phyloP scores from a whole-genome alignment of 2,329 filamentous ascomycete species.

The Ceratocystis cacaofunesta region DNA sequence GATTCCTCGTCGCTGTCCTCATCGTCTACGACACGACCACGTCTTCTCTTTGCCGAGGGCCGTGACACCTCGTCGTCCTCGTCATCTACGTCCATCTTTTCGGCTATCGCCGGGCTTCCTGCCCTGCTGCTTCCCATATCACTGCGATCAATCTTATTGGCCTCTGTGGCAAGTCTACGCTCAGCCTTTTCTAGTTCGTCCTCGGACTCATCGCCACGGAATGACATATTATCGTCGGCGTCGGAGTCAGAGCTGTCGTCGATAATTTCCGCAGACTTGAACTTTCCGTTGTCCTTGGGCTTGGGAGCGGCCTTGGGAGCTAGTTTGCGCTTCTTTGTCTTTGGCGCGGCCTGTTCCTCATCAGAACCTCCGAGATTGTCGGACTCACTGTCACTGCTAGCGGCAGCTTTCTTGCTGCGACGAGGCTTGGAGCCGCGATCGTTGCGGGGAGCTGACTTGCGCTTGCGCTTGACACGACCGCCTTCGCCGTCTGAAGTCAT shows the following conservation, averaged over 20 bases:
- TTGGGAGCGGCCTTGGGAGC: conserved; percentile 30
- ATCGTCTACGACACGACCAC: conserved; percentile 33
- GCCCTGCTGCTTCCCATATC: conserved; percentile 3
- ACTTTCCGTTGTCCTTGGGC: conserved; percentile 38
- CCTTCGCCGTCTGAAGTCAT: conserved; percentile 70
- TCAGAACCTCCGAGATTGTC: conserved; percentile 27
- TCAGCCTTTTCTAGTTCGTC: conserved; percentile 24
- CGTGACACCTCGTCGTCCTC: conserved; percentile 38
- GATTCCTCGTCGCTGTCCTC: conserved; percentile 40
- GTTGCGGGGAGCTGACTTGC: conserved; percentile 35
- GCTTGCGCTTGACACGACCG: conserved; percentile 65
- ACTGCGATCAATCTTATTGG: conserved; percentile 2
- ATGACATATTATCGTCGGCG: conserved; percentile 22
- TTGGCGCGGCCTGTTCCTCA: conserved; percentile 29
- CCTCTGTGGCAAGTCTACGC: conserved; percentile 21
- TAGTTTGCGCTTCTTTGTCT: conserved; percentile 48
- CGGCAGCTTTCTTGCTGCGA: conserved; percentile 46
- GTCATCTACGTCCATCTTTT: conserved; percentile 42
- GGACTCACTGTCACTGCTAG: conserved; percentile 26
- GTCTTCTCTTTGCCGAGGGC: conserved; percentile 28
- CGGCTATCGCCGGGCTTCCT: conserved; percentile 18
- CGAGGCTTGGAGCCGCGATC: conserved; percentile 28
- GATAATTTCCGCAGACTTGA: conserved; percentile 73
- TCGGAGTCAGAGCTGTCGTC: conserved; percentile 32
- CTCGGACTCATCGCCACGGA: conserved; percentile 19